Evolutionary conservation across 2,329 filamentous ascomycete species (phyloP), one percentile per base, ranked within the genome.

Genomic region (Fusarium siculi): DNA sequence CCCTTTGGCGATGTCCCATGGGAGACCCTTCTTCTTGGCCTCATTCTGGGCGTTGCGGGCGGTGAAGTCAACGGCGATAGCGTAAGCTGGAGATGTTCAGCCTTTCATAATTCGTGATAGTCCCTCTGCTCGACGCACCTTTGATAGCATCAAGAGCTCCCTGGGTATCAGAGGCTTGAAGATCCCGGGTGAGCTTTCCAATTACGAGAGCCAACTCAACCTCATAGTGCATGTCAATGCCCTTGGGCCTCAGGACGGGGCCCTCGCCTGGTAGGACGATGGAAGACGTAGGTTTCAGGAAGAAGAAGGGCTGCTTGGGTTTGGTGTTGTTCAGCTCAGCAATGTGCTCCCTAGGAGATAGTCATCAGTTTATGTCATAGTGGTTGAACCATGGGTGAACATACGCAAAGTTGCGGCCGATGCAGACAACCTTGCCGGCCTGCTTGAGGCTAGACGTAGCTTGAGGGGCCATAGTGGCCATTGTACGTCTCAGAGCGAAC

Each of bases 241-340:
- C 96, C 77, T 87, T 89, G 47, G 96, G 96, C 49, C 93, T 90
- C 76, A 97, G 88, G 53, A 97, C 91, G 7, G 95, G 92, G 2
- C 95, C 95, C 63, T 91, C 89, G 34, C 90, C 89, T 1, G 94
- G 94, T 28, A 93, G 87, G 8, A 98, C 89, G 76, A 99, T 93
- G 7, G 95, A 93, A 44, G 93, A 94, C 1, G 95, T 85, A 4
- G 96, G 96, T 88, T 99, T 99, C 77, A 98, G 90, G 88, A 99
- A 99, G 91, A 98, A 99, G 86, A 99, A 98, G 32, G 96, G 96
- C 84, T 98, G 95, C 82, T 96, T 97, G 56, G 96, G 96, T 74
- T 91, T 91, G 68, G 88, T 87, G 83, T 92, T 97, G 83, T 95
- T 95, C 76, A 99, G 89, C 86, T 99, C 96, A 73, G 92, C 90